Conservation (phyloP, 192 early-diverging fungal genomes). For the Helicostylum pulchrum region DNA sequence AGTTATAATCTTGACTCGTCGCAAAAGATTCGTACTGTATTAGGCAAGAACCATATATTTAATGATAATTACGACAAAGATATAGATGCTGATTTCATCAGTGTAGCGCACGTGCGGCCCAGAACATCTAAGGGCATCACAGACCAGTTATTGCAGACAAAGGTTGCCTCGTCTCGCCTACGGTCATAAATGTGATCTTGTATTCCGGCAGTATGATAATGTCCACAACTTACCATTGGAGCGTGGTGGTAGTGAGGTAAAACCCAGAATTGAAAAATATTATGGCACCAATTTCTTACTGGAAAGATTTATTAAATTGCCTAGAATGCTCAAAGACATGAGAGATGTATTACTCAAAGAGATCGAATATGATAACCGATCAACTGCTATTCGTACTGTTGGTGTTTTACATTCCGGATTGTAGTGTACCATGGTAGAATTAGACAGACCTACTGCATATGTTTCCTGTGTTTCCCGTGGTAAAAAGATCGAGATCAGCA, state of each 20-base stretch:
- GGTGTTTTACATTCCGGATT: conserved; percentile 1
- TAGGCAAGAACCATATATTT: neutral
- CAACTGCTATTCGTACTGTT: conserved; percentile 1
- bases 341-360: neutral
- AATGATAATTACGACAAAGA: neutral
- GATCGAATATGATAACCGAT: neutral
- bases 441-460: neutral
- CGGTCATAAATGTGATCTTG: neutral
- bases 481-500: neutral
- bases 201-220: neutral
- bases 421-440: neutral
- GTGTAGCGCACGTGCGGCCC: too few relatives aligned
- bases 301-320: neutral
- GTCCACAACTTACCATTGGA: neutral
- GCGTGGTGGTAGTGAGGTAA: neutral
- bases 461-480: neutral
- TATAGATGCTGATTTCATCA: too few relatives aligned
- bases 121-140: too few relatives aligned
- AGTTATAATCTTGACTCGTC: neutral
- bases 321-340: conserved; percentile 2
- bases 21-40: conserved; percentile 1
- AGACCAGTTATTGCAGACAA: too few relatives aligned
- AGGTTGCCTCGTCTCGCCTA: neutral
- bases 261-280: neutral
- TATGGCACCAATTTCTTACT: neutral